Base-by-base conservation (phyloP, 2,329 filamentous ascomycete genomes). In the Periconia macrospinosa region DNA sequence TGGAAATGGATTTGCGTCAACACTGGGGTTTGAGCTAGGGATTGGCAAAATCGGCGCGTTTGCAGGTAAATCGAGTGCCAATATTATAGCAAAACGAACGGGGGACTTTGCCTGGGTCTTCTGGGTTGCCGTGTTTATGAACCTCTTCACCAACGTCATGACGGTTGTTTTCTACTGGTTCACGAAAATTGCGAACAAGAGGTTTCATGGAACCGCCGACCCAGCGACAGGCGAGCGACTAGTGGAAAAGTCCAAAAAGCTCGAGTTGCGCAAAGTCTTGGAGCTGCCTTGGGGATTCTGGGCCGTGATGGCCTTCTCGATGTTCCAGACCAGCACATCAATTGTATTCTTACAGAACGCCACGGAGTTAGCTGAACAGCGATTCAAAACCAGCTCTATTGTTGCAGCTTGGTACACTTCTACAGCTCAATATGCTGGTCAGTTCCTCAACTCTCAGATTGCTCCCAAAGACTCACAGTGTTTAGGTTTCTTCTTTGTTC, bases 71-170 rank as follows among this genome's bases (percentile, higher is more conserved):
- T 77, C 82, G 0, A 83, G 83, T 0, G 83, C 84, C 2, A 86
- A 86, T 44, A 74, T 85, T 19, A 86, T 86, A 23, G 78, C 83
- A 0, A 77, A 81, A 58, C 81, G 79, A 13, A 82, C 81, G 0
- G 83, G 83, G 0, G 77, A 86, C 60, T 87, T 87, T 44, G 79
- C 79, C 49, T 86, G 83, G 82, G 82, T 82, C 0, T 86, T 81
- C 61, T 86, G 84, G 84, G 80, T 80, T 10, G 78, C 81, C 0
- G 83, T 87, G 0, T 83, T 84, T 60, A 86, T 86, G 81, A 86
- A 86, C 53, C 53, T 87, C 2, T 86, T 87, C 56, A 86, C 84
- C 9, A 86, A 87, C 50, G 62, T 79, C 0, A 76, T 78, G 1
- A 85, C 83, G 0, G 49, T 77, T 0, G 68, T 75, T 10, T 86